Evolutionary conservation across 768 basidiomycete species (phyloP), one percentile per base, ranked within the genome.

Genomic region (Lanmaoa pseudosensibilis): DNA sequence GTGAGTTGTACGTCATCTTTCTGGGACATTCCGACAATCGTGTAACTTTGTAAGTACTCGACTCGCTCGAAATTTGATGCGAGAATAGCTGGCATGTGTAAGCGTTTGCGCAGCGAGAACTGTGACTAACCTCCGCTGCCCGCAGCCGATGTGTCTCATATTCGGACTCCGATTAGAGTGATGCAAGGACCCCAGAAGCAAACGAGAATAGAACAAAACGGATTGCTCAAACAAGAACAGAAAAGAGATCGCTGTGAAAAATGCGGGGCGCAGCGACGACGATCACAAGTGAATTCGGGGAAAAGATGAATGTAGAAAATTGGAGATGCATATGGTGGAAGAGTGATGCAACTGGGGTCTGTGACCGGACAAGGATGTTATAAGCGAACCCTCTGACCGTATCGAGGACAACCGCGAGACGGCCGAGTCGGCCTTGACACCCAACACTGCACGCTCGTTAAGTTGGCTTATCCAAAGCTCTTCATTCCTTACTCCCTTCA

Each of bases 401-500:
- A 13, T 46, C 52, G 15, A 45, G 2, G 45, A 23, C 47, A 55
- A 55, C 47, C 46, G 44, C 18, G 41, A 37, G 3, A 8, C 18
- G 40, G 50, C 46, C 53, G 25, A 15, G 3, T 5, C 1, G 44
- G 48, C 36, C 40, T 55, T 47, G 51, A 38, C 23, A 53, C 45
- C 19, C 41, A 40, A 59, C 36, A 30, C 39, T 50, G n/a, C 39
- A 64, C 64, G 33, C 56, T 65, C 65, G 10, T 63, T 57, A 5
- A 30, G 21, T 30, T 21, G n/a, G 4, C 19, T 27, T 27, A 23
- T 45, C 49, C n/a, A 19, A 25, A 19, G 8, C 18, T 41, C 19
- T 55, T n/a, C 62, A 10, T 40, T 64, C 63, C 10, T 51, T 56
- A 23, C 52, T 53, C 30, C 32, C 18, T 43, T n/a, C 33, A 46